Base-by-base conservation (phyloP, 257 asterid genomes). In the Vinca minor region DNA sequence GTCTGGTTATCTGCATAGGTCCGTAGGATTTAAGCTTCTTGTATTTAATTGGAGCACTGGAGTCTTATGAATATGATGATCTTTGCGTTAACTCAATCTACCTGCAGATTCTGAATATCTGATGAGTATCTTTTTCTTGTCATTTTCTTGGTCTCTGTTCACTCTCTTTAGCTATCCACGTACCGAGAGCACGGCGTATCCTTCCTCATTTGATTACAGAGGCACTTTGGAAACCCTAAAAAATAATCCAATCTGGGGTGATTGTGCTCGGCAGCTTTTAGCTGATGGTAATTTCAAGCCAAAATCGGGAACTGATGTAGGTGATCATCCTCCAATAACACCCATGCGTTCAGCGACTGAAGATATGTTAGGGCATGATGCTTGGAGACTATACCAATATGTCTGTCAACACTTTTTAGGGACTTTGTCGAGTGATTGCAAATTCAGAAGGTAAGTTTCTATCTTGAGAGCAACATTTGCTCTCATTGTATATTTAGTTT, bases 291-390 rank as follows among this genome's bases (percentile, higher is more conserved):
- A 78, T 76, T 72, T 58, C 56, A 87, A 81, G 77, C 97, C 97
- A 1, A 79, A 82, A n/a, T 72, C 87, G 47, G 97, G 97, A 71
- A 87, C 74, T 72, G 97, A 89, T 79, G 94, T 66, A 31, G 95
- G 97, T 29, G 97, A 89, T 74, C 97, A 89, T 73, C 97, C 97
- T 73, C 97, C 97, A 45, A 89, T 89, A 63, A 89, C 97, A 77
- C 97, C 97, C 15, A 82, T 89, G 88, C 70, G 77, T 73, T 83
- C 94, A 56, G 97, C 97, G 54, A 68, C 87, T 1, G 95, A 89
- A 84, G 91, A 87, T 72, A 73, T 69, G 71, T 67, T 89, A 15
- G 95, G 95, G 52, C 69, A 82, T 73, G 97, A 89, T 77, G 84
- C 94, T 29, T 89, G 97, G 97, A 85, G 76, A 70, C 80, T 89